Evolutionary conservation across 441 rosid genomes (phyloP).

Genomic region (Bruguiera hainesii): DNA sequence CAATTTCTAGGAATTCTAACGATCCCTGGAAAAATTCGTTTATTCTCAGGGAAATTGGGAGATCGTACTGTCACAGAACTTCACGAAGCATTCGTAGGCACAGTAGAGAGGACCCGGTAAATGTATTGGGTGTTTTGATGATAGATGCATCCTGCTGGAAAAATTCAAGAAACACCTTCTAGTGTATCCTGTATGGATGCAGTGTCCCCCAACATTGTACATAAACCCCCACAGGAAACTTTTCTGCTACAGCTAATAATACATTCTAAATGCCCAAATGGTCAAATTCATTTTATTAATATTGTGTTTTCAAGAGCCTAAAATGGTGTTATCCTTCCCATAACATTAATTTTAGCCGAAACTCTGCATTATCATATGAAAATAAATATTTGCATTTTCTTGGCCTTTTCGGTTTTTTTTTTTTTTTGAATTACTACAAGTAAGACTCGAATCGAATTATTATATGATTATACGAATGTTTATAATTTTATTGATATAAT

Average conservation of each 20-base stretch:
- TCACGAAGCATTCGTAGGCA: slow-evolving; percentile 90
- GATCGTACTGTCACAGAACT: slow-evolving; percentile 71
- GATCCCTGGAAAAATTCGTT: not conserved
- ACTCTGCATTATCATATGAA: too few species aligned
- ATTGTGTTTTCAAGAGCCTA: too few species aligned
- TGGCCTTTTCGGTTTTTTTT: too few species aligned
- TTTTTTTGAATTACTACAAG: too few species aligned
- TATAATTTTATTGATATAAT: too few species aligned
- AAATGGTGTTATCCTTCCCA: too few species aligned
- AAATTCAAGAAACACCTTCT: not conserved
- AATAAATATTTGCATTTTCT: too few species aligned
- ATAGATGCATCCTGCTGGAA: slow-evolving; percentile 4
- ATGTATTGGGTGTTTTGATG: not conserved
- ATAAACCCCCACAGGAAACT: slow-evolving; percentile 1
- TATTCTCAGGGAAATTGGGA: not conserved
- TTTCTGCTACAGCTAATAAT: not conserved
- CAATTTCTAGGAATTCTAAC: slow-evolving; percentile 16
- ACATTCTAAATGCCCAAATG: slow-evolving; percentile 3
- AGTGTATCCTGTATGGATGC: not conserved
- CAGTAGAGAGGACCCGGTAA: slow-evolving; percentile 54
- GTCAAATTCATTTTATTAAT: not conserved
- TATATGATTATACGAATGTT: too few species aligned
- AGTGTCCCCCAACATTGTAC: not conserved
- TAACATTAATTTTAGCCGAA: too few species aligned
- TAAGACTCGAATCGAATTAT: too few species aligned